Conservation (phyloP, 306 rosid species). For the Citrullus mucosospermus region DNA sequence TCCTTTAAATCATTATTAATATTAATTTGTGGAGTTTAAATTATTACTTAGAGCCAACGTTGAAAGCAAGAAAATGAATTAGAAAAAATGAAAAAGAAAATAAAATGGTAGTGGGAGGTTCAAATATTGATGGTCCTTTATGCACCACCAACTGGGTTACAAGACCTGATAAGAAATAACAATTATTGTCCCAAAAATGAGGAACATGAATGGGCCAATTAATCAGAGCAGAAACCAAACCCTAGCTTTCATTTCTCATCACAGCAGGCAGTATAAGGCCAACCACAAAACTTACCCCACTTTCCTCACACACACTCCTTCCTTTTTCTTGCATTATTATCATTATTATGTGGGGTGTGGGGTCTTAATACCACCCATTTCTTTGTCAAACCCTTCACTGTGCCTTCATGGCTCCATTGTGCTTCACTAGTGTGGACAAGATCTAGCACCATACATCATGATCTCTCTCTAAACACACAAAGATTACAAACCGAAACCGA, state of each 20-base stretch:
- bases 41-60: too few species aligned
- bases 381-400: neutral
- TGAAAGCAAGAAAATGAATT: neutral
- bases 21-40: too few species aligned
- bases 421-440: slow-evolving; percentile 11
- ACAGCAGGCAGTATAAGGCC: slow-evolving; percentile 5
- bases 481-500: neutral
- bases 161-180: slow-evolving; percentile 9
- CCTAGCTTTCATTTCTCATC: neutral
- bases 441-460: slow-evolving; percentile 8
- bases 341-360: neutral
- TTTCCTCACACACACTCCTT: neutral
- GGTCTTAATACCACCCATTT: slow-evolving; percentile 5
- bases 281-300: slow-evolving; percentile 5
- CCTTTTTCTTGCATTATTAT: neutral
- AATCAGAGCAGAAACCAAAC: slow-evolving; percentile 5
- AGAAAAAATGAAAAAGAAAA: neutral
- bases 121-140: slow-evolving; percentile 8
- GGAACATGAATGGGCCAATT: slow-evolving; percentile 10
- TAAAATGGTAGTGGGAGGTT: neutral
- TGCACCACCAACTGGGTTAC: slow-evolving; percentile 13
- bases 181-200: neutral
- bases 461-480: neutral
- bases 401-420: neutral
- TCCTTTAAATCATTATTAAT: too few species aligned